Conservation (phyloP, 2,329 filamentous ascomycete genomes). For the Bipolaris sorokiniana region DNA sequence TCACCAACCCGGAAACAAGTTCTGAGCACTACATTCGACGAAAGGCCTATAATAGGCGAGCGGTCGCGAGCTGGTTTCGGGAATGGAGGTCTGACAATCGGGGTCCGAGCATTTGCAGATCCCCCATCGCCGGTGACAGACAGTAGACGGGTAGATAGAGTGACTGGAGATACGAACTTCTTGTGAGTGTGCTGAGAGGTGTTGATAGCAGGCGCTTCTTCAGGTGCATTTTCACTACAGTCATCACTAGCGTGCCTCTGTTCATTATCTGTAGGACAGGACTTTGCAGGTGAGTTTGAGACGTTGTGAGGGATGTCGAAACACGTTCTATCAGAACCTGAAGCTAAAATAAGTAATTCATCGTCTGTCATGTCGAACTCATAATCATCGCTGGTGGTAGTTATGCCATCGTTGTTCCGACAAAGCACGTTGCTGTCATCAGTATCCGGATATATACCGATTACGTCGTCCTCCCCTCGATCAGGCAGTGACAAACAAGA, state of each 20-base stretch:
- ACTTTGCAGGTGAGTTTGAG: slow-evolving; percentile 8
- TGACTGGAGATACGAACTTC: slow-evolving; percentile 37
- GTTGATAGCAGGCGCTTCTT: neutral
- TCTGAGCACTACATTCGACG: slow-evolving; percentile 56
- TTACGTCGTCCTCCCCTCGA: neutral
- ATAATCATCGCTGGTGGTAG: slow-evolving; percentile 21
- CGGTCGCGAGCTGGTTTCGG: slow-evolving; percentile 58
- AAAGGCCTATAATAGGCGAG: slow-evolving; percentile 61
- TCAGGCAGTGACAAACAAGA: neutral
- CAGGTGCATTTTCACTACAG: neutral
- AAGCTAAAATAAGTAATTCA: slow-evolving; percentile 28
- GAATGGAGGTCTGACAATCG: slow-evolving; percentile 61
- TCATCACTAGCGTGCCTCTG: neutral
- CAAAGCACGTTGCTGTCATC: neutral
- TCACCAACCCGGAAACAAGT: slow-evolving; percentile 71
- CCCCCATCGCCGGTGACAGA: slow-evolving; percentile 9
- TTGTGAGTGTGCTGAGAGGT: slow-evolving; percentile 6
- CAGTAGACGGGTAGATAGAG: slow-evolving; percentile 22
- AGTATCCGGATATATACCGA: neutral
- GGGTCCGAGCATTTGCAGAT: slow-evolving; percentile 31
- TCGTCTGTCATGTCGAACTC: slow-evolving; percentile 33
- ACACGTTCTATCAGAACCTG: slow-evolving; percentile 2
- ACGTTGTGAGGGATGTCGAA: neutral
- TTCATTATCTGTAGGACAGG: neutral
- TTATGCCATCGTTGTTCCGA: neutral